These are phyloP conservation scores for Blepharisma undulans DNA, from an alignment of 169 alveolate species.

Conservation along the genomic window DNA sequence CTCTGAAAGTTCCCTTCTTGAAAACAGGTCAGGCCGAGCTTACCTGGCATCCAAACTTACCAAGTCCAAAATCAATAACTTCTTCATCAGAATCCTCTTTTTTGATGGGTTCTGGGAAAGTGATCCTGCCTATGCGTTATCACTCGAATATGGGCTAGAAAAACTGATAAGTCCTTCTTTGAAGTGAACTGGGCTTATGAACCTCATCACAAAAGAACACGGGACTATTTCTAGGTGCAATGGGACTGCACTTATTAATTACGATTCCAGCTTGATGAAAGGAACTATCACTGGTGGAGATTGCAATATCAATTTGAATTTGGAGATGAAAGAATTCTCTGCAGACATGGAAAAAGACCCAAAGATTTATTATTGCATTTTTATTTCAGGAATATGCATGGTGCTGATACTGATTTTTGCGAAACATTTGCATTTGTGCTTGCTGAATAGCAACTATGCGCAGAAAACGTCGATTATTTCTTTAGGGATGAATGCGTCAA, in stretches of 20 bases:
- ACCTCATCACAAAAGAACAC: not conserved
- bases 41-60: not conserved
- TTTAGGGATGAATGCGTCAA: not conserved
- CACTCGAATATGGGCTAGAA: not conserved
- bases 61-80: not conserved
- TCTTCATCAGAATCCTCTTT: not conserved
- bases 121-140: not conserved
- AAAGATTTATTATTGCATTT: not conserved
- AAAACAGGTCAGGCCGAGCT: not conserved
- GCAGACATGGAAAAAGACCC: constrained; percentile 16
- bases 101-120: constrained; percentile 9
- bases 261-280: not conserved
- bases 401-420: constrained; percentile 18
- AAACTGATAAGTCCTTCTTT: not conserved
- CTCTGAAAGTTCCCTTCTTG: not conserved
- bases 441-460: not conserved
- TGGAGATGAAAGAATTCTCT: not conserved
- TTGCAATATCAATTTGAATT: not conserved
- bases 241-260: not conserved
- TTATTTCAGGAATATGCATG: not conserved
- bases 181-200: not conserved
- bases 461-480: not conserved
- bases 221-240: not conserved
- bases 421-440: constrained; percentile 14
- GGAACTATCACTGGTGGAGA: not conserved